phyloP scores from a whole-genome alignment of 495 filamentous ascomycete species.

The Podospora pseudopauciseta region DNA sequence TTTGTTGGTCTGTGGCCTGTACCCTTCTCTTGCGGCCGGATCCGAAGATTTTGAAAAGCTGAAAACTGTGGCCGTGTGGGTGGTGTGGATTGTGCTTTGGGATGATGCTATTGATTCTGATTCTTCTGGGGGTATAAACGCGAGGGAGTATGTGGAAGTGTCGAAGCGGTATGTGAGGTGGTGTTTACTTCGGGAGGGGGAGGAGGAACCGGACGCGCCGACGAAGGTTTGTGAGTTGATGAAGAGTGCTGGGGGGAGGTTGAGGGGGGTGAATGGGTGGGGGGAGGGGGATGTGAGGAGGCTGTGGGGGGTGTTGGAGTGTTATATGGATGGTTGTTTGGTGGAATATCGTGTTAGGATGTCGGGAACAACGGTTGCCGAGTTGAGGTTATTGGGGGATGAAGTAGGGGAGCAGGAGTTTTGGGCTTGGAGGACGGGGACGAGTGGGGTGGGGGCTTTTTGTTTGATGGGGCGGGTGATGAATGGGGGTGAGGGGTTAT shows the following conservation, averaged over 20 bases:
- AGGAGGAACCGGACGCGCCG: slow-evolving; percentile 2
- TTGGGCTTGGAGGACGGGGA: neutral
- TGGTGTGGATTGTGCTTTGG: neutral
- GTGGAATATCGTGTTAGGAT: slow-evolving; percentile 12
- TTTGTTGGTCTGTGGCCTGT: neutral
- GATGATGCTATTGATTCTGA: neutral
- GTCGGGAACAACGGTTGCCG: neutral
- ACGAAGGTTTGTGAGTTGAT: slow-evolving; percentile 13
- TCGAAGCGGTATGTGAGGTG: neutral
- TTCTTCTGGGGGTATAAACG: neutral
- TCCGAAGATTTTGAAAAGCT: neutral
- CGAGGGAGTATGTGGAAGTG: neutral
- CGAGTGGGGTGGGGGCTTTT: neutral
- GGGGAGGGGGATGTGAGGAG: neutral
- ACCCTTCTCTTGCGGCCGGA: neutral
- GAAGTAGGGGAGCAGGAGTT: neutral
- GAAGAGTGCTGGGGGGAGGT: neutral
- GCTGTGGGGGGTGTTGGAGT: neutral
- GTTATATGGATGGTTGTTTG: slow-evolving; percentile 9
- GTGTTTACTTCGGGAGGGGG: neutral
- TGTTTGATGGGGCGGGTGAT: neutral
- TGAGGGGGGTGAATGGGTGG: neutral
- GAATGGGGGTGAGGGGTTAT: slow-evolving; percentile 1
- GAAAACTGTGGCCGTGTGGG: neutral
- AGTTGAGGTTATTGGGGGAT: neutral